Percentiles rank a stretch among this genome's conserved stretches.
These are phyloP conservation scores for Thecaphora thlaspeos DNA, from an alignment of 1,284 basidiomycete species.

Conservation along the genomic window DNA sequence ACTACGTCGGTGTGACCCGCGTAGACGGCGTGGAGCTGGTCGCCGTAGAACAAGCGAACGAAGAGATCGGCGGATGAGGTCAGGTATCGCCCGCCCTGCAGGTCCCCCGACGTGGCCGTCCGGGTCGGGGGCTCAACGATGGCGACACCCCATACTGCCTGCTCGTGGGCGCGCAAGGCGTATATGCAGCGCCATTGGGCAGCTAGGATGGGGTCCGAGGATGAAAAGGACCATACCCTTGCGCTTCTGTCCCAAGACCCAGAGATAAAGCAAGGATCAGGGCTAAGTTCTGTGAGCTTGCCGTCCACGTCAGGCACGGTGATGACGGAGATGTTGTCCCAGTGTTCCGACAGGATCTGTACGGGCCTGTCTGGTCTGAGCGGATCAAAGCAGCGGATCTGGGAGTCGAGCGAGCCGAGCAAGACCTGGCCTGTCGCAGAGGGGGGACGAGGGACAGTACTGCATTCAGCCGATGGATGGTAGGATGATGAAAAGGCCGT, in stretches of 20 bases:
- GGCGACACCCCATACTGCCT: constrained; percentile 38
- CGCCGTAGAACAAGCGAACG: constrained; percentile 34
- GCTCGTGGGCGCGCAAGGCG: constrained; percentile 29
- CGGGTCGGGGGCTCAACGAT: constrained; percentile 16
- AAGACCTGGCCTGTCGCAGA: constrained; percentile 12
- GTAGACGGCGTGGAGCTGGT: constrained; percentile 25
- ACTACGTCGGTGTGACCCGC: constrained; percentile 41
- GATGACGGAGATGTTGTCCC: constrained; percentile 38
- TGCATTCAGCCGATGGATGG: too few species aligned
- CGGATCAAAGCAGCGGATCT: constrained; percentile 36
- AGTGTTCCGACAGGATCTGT: constrained; percentile 31
- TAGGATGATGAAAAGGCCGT: too few species aligned
- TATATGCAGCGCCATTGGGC: constrained; percentile 16
- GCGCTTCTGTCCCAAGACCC: constrained; percentile 40
- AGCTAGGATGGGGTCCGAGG: not conserved
- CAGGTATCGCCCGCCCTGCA: constrained; percentile 19
- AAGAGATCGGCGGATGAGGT: constrained; percentile 40
- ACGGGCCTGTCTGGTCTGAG: constrained; percentile 15
- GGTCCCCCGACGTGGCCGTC: not conserved
- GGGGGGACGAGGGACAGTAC: not conserved
- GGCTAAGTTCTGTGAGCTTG: too few species aligned
- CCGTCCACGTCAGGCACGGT: not conserved
- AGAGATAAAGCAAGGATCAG: constrained; percentile 26
- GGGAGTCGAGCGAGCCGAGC: constrained; percentile 29
- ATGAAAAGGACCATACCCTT: constrained; percentile 13